Evolutionary conservation across 2,329 filamentous ascomycete species (phyloP).

Genomic region (Cladophialophora exuberans): DNA sequence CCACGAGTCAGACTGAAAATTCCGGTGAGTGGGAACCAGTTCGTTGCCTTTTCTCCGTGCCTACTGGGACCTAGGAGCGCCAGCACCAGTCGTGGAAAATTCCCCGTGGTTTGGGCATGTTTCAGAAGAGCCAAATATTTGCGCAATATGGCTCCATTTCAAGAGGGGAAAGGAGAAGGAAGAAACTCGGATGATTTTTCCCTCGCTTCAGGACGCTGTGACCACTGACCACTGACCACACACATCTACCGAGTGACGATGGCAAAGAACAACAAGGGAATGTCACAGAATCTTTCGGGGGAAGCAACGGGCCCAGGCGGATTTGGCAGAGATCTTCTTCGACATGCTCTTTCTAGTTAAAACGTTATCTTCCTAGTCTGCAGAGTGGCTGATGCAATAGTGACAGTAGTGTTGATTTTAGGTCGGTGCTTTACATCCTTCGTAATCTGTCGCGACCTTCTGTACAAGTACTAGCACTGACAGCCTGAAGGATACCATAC

Average conservation of each 20-base stretch:
- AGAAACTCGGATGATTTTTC: slow-evolving; percentile 2
- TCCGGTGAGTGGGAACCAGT: neutral
- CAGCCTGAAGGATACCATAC: too few species aligned
- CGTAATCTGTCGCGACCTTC: too few species aligned
- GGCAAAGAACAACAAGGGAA: neutral
- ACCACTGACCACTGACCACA: too few species aligned
- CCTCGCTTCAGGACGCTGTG: too few species aligned
- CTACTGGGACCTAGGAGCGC: too few species aligned
- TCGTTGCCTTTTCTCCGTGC: too few species aligned
- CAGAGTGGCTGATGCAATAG: neutral
- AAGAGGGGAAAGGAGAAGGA: neutral
- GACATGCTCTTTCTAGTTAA: neutral
- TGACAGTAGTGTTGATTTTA: neutral
- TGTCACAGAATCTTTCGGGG: neutral
- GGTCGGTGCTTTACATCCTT: neutral
- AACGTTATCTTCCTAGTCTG: too few species aligned
- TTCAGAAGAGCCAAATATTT: neutral
- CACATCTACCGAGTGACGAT: too few species aligned
- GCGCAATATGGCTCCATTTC: slow-evolving; percentile 3
- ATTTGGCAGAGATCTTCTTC: neutral
- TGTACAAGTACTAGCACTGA: too few species aligned
- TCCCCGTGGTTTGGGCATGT: neutral
- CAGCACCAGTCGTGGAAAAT: too few species aligned
- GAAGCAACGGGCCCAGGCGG: neutral
- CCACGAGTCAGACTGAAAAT: neutral